Evolutionary conservation across 768 basidiomycete genomes (phyloP), one percentile per base, ranked within the genome.

Genomic region (Psilocybe tampanensis): DNA sequence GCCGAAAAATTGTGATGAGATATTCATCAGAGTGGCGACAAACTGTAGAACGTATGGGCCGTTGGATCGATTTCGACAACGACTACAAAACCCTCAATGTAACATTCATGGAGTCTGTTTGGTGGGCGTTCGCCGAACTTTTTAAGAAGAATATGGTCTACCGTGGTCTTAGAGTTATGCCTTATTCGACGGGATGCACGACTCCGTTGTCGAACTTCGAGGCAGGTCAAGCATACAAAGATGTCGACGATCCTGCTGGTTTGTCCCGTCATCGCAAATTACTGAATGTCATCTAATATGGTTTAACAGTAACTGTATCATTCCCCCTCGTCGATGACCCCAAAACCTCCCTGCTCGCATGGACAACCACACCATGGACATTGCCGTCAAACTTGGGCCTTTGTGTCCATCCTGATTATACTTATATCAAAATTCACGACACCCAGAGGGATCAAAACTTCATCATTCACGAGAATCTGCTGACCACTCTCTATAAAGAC

Each of bases 61-160:
- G 97, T 60, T 99, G 97, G 97, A 98, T 99, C 75, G 97, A 99
- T 74, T 99, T 99, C 65, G 97, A 99, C 73, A 92, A 98, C 65
- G 97, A 98, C 66, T 99, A 99, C 80, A 98, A 98, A 80, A 99
- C 97, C 15, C 82, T 98, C 60, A 94, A 98, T 66, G 73, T 86
- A 7, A 77, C 86, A 8, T 99, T 92, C 72, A 98, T 99, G 97
- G 97, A 99, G 79, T 89, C 87, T 45, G 93, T 97, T 11, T 99
- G 97, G 97, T 99, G 97, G 97, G 97, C 93, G 8, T 99, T 99
- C 73, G 80, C 85, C 52, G 87, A 95, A 69, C 82, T 99, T n/a
- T 96, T 88, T 82, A 85, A 94, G 68, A 96, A 94, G 71, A 86
- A 81, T 5, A 74, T 95, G 75, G 95, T 99, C 17, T 99, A 99